Percentiles rank a stretch among this genome's conserved stretches.
Evolutionary conservation across 1,284 basidiomycete genomes (phyloP).

Genomic region (Tetrapyrgos nigripes): DNA sequence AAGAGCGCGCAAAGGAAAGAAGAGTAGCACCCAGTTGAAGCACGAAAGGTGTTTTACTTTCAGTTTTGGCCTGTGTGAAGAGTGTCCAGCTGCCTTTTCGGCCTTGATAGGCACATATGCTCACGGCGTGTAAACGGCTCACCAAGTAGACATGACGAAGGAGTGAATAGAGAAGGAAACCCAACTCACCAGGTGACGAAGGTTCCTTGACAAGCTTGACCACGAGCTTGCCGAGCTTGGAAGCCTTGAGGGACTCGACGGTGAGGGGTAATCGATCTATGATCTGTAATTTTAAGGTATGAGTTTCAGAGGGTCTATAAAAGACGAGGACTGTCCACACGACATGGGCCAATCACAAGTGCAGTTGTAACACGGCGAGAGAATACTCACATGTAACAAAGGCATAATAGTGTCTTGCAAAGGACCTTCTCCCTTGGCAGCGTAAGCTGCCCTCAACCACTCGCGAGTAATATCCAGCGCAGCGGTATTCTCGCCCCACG

Average conservation of each 20-base stretch:
- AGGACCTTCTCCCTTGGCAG: constrained; percentile 58
- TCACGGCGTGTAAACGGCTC: neutral
- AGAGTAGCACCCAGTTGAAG: neutral
- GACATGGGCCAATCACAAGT: neutral
- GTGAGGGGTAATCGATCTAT: constrained; percentile 81
- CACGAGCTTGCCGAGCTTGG: constrained; percentile 80
- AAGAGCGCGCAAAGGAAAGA: neutral
- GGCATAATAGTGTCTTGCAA: constrained; percentile 82
- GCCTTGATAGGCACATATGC: neutral
- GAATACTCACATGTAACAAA: constrained; percentile 72
- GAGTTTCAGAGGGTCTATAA: constrained; percentile 6
- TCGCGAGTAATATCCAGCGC: constrained; percentile 80
- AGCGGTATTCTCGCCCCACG: constrained; percentile 74
- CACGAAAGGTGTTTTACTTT: neutral
- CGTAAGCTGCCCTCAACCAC: constrained; percentile 75
- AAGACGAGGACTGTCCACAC: neutral
- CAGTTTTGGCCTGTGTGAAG: neutral
- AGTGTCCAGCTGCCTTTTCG: neutral
- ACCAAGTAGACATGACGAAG: neutral
- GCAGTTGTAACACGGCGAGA: neutral
- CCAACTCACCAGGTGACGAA: constrained; percentile 69
- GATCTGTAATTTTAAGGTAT: constrained; percentile 52
- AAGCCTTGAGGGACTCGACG: constrained; percentile 66
- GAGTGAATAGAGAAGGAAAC: constrained; percentile 24
- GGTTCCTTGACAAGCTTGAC: constrained; percentile 75